These are phyloP conservation scores for Imleria badia DNA, from an alignment of 768 basidiomycete genomes.

Conservation along the genomic window DNA sequence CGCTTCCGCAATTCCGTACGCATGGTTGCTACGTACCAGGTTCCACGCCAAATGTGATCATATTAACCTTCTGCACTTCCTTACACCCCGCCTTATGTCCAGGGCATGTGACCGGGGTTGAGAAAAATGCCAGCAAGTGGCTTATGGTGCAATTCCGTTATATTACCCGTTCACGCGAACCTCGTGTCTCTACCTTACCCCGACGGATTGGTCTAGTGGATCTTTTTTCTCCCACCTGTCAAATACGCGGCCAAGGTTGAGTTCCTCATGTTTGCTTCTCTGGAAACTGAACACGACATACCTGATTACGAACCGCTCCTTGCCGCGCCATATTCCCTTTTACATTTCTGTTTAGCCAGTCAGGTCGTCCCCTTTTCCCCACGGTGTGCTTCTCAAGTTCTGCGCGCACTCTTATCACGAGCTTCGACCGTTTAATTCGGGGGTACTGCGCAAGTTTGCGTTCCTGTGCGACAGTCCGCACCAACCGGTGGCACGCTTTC, in stretches of 20 bases:
- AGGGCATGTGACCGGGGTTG: not conserved
- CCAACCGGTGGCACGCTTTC: slow-evolving; percentile 3
- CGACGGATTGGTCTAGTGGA: not conserved
- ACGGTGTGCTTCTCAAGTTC: slow-evolving; percentile 16
- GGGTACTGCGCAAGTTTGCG: not conserved
- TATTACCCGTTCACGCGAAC: slow-evolving; percentile 1
- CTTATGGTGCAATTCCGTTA: not conserved
- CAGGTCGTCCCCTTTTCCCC: slow-evolving; percentile 4
- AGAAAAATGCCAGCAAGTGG: not conserved
- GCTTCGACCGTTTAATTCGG: slow-evolving; percentile 15
- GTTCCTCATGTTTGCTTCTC: slow-evolving; percentile 7
- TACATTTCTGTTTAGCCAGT: not conserved
- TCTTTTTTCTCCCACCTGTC: not conserved
- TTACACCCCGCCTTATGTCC: not conserved
- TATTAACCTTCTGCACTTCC: not conserved
- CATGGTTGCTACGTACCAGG: not conserved
- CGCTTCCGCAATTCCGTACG: not conserved
- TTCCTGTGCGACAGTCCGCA: slow-evolving; percentile 3
- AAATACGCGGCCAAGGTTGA: slow-evolving; percentile 13
- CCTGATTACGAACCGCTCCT: slow-evolving; percentile 7
- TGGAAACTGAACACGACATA: not conserved
- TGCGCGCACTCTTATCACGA: slow-evolving; percentile 5
- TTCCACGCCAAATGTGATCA: not conserved
- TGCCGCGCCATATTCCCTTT: not conserved
- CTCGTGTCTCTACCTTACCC: not conserved